phyloP scores from a whole-genome alignment of 192 early-diverging fungal species.

The Thoreauomyces humboldtii region DNA sequence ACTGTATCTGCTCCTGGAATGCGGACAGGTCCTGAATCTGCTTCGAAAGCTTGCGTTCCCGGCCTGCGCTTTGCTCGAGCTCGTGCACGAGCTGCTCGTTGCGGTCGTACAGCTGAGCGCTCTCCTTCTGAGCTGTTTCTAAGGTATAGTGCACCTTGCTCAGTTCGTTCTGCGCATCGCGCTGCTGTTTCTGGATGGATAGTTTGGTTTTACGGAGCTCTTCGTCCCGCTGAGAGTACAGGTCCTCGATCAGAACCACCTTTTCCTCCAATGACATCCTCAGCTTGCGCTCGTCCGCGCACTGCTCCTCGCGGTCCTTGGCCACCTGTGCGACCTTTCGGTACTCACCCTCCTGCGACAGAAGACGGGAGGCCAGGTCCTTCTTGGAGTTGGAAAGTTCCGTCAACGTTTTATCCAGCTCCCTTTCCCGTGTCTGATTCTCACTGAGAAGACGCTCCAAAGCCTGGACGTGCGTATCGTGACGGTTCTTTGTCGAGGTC shows the following conservation, averaged over 20 bases:
- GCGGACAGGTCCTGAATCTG: conserved; percentile 42
- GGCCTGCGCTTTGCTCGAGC: conserved; percentile 32
- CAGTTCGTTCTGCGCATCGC: conserved; percentile 34
- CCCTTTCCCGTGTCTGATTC: conserved; percentile 7
- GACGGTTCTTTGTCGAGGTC: conserved; percentile 20
- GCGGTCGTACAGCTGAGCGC: conserved; percentile 33
- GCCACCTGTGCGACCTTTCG: conserved; percentile 33
- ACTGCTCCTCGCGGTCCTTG: conserved; percentile 6
- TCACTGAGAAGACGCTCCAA: conserved; percentile 22
- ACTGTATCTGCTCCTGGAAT: conserved; percentile 23
- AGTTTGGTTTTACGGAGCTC: conserved; percentile 33
- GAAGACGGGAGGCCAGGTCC: conserved; percentile 35
- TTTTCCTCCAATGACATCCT: conserved; percentile 1
- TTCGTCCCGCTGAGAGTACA: conserved; percentile 23
- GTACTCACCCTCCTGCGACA: conserved; percentile 35
- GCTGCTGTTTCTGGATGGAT: conserved; percentile 26
- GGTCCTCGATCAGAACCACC: background rate
- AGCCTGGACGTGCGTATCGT: conserved; percentile 32
- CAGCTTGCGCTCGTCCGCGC: background rate
- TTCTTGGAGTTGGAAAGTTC: conserved; percentile 32
- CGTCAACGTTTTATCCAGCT: conserved; percentile 26
- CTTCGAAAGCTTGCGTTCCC: conserved; percentile 35
- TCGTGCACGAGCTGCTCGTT: conserved; percentile 42
- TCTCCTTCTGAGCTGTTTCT: conserved; percentile 37
- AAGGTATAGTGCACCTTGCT: conserved; percentile 32